A percentile compares a stretch with the other conserved stretches of the same genome.
These are phyloP conservation scores for Acorus gramineus DNA, from an alignment of 106 monocot genomes.

Conservation along the genomic window DNA sequence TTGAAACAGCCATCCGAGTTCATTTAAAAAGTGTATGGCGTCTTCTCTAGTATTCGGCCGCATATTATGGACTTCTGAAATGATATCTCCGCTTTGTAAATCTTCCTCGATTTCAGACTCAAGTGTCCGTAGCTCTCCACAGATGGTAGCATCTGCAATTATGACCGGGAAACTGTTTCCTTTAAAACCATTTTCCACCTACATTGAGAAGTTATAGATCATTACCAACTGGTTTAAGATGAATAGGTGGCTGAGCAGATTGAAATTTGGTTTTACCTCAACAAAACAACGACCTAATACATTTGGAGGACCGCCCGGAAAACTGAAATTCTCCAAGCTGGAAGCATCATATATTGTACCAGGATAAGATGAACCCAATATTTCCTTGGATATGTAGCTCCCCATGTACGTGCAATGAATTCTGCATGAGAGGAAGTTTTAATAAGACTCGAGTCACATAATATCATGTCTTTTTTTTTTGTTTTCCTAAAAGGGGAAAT, in stretches of 20 bases:
- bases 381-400: slow-evolving; percentile 72
- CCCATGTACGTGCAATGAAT: slow-evolving; percentile 82
- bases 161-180: slow-evolving; percentile 92
- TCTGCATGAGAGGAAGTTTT: slow-evolving; percentile 28
- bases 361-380: slow-evolving; percentile 53
- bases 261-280: slow-evolving; percentile 37
- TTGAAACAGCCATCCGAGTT: slow-evolving; percentile 98
- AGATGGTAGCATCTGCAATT: slow-evolving; percentile 62
- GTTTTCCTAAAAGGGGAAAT: background rate
- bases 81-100: slow-evolving; percentile 9
- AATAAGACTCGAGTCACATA: background rate
- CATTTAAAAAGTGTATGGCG: slow-evolving; percentile 76
- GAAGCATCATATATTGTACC: slow-evolving; percentile 79
- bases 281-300: slow-evolving; percentile 73
- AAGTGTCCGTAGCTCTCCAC: slow-evolving; percentile 72
- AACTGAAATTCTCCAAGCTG: slow-evolving; percentile 60
- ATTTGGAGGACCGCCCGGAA: slow-evolving; percentile 46
- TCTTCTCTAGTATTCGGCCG: slow-evolving; percentile 45
- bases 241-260: too few relatives aligned
- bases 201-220: slow-evolving; percentile 8
- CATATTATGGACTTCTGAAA: slow-evolving; percentile 19
- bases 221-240: background rate
- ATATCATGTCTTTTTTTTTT: background rate
- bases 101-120: slow-evolving; percentile 62
- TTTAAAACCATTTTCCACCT: slow-evolving; percentile 98